A percentile compares a stretch with the other conserved stretches of the same genome.
Conservation (phyloP, 2,329 filamentous ascomycete species). For the Podosphaera xanthii region DNA sequence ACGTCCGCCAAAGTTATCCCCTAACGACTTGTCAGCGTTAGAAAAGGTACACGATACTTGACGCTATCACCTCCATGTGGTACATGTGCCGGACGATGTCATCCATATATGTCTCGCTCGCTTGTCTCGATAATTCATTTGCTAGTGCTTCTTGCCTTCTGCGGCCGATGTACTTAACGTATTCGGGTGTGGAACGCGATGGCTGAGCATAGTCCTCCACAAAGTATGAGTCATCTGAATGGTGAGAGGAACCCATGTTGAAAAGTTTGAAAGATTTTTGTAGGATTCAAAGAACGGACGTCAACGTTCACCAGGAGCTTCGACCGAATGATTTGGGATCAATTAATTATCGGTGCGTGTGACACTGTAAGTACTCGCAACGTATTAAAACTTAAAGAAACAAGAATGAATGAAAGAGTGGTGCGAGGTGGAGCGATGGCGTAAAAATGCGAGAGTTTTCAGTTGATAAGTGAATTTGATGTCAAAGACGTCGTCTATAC, state of each 20-base stretch:
- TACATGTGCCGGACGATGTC: constrained; percentile 89
- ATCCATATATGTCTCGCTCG: constrained; percentile 77
- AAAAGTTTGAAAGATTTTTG: background rate
- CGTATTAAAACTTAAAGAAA: background rate
- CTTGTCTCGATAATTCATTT: constrained; percentile 66
- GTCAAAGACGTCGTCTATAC: background rate
- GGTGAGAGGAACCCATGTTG: constrained; percentile 12
- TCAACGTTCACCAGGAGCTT: background rate
- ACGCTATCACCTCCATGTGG: constrained; percentile 54
- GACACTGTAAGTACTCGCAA: background rate
- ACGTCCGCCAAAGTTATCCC: constrained; percentile 83
- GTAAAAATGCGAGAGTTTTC: background rate
- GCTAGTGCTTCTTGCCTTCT: constrained; percentile 74
- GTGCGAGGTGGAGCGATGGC: background rate
- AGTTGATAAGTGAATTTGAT: background rate
- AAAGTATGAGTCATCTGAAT: constrained; percentile 46
- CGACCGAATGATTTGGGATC: background rate
- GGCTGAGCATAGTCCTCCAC: constrained; percentile 25
- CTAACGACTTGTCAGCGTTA: constrained; percentile 17
- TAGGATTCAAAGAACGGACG: background rate
- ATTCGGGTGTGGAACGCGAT: constrained; percentile 33
- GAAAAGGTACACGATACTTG: constrained; percentile 3
- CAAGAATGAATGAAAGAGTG: background rate
- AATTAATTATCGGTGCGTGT: background rate
- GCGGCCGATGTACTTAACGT: constrained; percentile 54